Evolutionary conservation across 208 protist genomes (phyloP), one percentile per base, ranked within the genome.

Genomic region (Strigomonas culicis): DNA sequence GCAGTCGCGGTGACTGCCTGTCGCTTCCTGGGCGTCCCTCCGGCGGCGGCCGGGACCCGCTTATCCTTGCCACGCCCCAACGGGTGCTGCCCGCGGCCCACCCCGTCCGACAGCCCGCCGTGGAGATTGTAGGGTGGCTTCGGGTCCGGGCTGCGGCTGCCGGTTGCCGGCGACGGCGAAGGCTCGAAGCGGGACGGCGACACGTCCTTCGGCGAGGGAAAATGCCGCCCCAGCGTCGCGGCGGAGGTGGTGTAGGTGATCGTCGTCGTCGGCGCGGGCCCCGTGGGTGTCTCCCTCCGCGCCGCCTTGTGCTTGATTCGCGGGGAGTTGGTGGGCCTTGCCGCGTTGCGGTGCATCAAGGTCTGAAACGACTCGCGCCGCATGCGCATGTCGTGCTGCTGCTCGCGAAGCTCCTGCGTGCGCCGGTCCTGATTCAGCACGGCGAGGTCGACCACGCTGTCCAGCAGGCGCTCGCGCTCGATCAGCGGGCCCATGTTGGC

Each of bases 361-460:
- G 44, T 3, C 17, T 49, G 46, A 27, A 57, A 32, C 24, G 61
- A 13, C 50, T 66, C 61, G 24, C 61, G 19, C 24, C 32, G 2
- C 27, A 44, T 31, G 1, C 61, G 46, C 7, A 41, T 11, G 2
- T 58, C 32, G 7, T 56, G 49, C 28, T 24, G 28, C 10, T 57
- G 46, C 31, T 44, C 17, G 3, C n/a, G 8, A 2, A 13, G 6
- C 22, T 66, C 43, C 36, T 66, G 28, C 24, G 17, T 8, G 6
- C 10, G 4, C 10, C 43, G 21, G 7, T 44, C 28, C 49, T 58
- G 27, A 3, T 30, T 36, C 3, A 58, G 8, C 19, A 66, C 22
- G 11, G 61, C 46, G 7, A 66, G 36, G 1, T 39, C 31, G 22
- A 66, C 36, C 8, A 66, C 46, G 31, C 22, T n/a, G 11, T 66